These are phyloP conservation scores for Chloranthus sessilifolius DNA, from an alignment of 164 flowering plant genomes.

Conservation along the genomic window DNA sequence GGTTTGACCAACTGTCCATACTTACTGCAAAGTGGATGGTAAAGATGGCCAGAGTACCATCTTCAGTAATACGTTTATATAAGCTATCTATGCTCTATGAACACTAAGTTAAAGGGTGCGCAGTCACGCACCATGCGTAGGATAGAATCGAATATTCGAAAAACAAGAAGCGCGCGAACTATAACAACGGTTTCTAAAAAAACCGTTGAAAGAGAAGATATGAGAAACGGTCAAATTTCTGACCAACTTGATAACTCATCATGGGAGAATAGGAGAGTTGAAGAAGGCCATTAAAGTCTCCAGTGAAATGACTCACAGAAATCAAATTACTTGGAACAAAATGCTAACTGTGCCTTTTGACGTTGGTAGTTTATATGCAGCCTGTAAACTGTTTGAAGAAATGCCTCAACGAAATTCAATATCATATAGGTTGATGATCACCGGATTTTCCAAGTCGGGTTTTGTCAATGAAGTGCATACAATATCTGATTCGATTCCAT, in stretches of 20 bases:
- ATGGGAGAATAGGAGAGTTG: conserved; percentile 19
- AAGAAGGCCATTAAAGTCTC: conserved; percentile 15
- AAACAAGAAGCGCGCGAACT: too few species aligned
- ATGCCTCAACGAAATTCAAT: conserved; percentile 20
- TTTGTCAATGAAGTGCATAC: conserved; percentile 16
- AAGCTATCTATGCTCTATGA: too few species aligned
- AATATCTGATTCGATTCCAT: conserved; percentile 18
- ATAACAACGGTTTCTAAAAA: too few species aligned
- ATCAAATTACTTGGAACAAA: conserved; percentile 25
- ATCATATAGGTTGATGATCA: conserved; percentile 22
- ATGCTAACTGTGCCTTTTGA: conserved; percentile 17
- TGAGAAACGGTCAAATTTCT: conserved; percentile 9
- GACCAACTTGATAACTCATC: conserved; percentile 16
- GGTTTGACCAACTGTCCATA: too few species aligned
- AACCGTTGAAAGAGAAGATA: background rate
- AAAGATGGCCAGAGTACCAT: too few species aligned
- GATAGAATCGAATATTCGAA: too few species aligned
- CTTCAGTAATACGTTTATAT: too few species aligned
- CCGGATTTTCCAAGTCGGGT: conserved; percentile 18
- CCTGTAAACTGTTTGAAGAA: conserved; percentile 12
- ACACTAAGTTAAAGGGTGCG: too few species aligned
- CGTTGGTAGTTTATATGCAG: conserved; percentile 8
- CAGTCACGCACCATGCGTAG: too few species aligned
- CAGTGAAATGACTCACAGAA: conserved; percentile 22
- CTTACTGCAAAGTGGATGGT: too few species aligned